phyloP scores from a whole-genome alignment of 2,329 filamentous ascomycete genomes.

The Cadophora sp. region DNA sequence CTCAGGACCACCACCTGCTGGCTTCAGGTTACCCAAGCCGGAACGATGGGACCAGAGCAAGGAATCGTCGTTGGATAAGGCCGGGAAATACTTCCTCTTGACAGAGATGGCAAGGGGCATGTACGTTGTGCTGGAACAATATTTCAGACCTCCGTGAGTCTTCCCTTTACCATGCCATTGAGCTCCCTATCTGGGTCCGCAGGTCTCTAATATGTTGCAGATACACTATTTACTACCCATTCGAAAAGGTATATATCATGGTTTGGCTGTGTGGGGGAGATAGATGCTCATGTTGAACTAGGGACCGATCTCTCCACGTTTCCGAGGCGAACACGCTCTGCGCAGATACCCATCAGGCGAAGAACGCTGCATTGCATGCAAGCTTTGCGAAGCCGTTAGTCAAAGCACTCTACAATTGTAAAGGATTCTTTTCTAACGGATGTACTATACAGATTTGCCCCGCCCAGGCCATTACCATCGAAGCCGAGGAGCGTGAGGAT shows the following conservation, averaged over 20 bases:
- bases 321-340: conserved; percentile 97
- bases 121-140: conserved; percentile 98
- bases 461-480: conserved; percentile 97
- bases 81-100: conserved; percentile 94
- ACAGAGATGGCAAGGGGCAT: conserved; percentile 96
- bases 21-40: conserved; percentile 78
- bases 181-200: conserved; percentile 25
- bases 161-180: conserved; percentile 37
- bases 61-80: conserved; percentile 80
- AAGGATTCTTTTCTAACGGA: conserved; percentile 28
- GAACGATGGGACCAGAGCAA: conserved; percentile 81
- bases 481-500: conserved; percentile 97
- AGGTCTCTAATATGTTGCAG: conserved; percentile 55
- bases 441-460: conserved; percentile 77
- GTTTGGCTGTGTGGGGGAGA: conserved; percentile 1
- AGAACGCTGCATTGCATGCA: conserved; percentile 99
- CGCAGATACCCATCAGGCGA: conserved; percentile 96
- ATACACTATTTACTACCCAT: conserved; percentile 98
- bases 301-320: conserved; percentile 95
- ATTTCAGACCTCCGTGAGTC: conserved; percentile 95
- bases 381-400: conserved; percentile 88
- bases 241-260: conserved; percentile 75
- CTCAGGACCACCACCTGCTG: conserved; percentile 76
- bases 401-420: background rate
- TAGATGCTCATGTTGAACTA: conserved; percentile 45